Evolutionary conservation across 2,329 filamentous ascomycete genomes (phyloP).

Genomic region (Monilinia polystroma): DNA sequence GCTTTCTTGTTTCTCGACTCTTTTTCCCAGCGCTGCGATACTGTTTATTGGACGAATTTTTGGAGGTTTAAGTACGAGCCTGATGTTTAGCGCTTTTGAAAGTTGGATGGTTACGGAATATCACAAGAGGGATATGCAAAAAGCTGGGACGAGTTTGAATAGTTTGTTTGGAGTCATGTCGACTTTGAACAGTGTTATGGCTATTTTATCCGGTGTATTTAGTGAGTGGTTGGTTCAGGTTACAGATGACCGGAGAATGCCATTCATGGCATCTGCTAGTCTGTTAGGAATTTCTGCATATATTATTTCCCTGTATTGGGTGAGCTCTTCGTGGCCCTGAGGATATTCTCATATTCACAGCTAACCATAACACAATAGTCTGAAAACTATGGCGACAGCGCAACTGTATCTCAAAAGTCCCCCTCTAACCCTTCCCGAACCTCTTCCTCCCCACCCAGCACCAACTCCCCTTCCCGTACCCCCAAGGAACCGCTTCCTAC

Average conservation of each 20-base stretch:
- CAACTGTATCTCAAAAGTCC: constrained; percentile 21
- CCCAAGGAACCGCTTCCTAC: background rate
- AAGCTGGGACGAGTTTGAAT: constrained; percentile 47
- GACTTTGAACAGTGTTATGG: constrained; percentile 54
- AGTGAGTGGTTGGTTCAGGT: constrained; percentile 52
- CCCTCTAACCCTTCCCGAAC: constrained; percentile 24
- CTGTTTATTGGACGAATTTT: constrained; percentile 54
- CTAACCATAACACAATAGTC: constrained; percentile 39
- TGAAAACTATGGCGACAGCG: constrained; percentile 50
- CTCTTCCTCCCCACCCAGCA: background rate
- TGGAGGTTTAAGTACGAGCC: constrained; percentile 54
- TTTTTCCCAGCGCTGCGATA: constrained; percentile 45
- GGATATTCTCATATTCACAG: background rate
- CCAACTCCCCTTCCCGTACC: background rate
- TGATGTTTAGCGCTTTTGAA: constrained; percentile 60
- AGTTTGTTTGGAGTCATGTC: constrained; percentile 54
- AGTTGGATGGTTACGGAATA: constrained; percentile 62
- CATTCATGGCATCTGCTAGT: constrained; percentile 50
- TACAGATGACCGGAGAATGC: constrained; percentile 51
- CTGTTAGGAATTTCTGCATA: constrained; percentile 47
- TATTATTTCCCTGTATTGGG: constrained; percentile 51
- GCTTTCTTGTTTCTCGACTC: constrained; percentile 52
- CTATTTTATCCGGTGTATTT: constrained; percentile 53
- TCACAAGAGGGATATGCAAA: constrained; percentile 47
- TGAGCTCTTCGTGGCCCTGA: constrained; percentile 35